Evolutionary conservation across 2,329 filamentous ascomycete species (phyloP).

Genomic region (Paracamarosporium sp.): DNA sequence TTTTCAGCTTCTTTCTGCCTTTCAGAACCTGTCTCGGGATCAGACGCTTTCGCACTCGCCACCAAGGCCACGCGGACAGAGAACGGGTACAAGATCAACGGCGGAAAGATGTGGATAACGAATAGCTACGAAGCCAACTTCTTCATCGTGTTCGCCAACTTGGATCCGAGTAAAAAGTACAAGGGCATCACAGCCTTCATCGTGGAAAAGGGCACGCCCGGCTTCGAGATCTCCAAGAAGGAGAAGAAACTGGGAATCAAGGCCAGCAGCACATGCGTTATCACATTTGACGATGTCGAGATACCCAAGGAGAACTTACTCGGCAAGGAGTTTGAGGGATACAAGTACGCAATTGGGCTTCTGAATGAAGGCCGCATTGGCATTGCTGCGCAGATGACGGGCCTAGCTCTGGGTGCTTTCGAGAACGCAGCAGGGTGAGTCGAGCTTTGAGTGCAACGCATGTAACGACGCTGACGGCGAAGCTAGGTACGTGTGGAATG

Average conservation of each 20-base stretch:
- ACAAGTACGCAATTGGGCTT: conserved; percentile 95
- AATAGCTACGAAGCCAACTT: conserved; percentile 93
- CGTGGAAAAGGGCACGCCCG: conserved; percentile 85
- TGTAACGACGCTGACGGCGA: conserved; percentile 14
- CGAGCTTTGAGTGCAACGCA: not conserved
- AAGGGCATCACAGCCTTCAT: conserved; percentile 97
- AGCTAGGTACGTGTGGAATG: conserved; percentile 89
- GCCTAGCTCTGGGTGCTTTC: conserved; percentile 90
- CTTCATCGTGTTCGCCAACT: conserved; percentile 98
- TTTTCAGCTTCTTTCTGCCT: conserved; percentile 79
- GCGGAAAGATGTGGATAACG: conserved; percentile 99
- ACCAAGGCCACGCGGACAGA: conserved; percentile 87
- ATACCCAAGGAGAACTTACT: conserved; percentile 88
- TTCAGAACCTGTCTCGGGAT: conserved; percentile 90
- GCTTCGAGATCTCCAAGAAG: conserved; percentile 97
- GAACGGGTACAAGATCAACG: conserved; percentile 84
- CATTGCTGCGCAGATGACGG: conserved; percentile 98
- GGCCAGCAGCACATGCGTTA: conserved; percentile 93
- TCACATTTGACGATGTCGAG: conserved; percentile 96
- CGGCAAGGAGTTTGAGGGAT: conserved; percentile 87
- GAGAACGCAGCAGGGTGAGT: conserved; percentile 84
- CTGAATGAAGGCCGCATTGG: conserved; percentile 97
- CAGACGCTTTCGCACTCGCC: conserved; percentile 92
- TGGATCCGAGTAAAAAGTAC: conserved; percentile 91
- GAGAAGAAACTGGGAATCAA: conserved; percentile 99